Base-by-base conservation (phyloP, 305 asterid species). In the Fraxinus dipetala region DNA sequence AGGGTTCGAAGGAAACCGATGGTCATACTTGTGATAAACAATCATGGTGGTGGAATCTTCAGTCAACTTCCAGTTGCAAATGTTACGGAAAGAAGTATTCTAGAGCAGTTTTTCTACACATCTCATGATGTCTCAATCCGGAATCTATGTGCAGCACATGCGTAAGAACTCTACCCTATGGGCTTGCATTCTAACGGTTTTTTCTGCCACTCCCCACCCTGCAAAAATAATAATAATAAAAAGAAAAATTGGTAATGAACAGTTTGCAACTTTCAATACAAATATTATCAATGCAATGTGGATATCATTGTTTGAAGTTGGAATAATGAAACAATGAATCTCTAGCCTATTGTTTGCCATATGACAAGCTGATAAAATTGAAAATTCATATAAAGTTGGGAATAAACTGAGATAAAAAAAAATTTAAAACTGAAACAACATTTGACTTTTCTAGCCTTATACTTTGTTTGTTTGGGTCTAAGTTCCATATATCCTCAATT, bases 21-120 rank as follows among this genome's bases (percentile, higher is more conserved):
- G 90, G 90, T 90, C 87, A 88, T 94, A 83, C 86, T 95, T 78
- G 98, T 96, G 78, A 88, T 93, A 54, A 96, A 96, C 94, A 96
- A 96, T 85, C 96, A 83, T 59, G 99, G 99, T 80, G 99, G 99
- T 70, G 99, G 97, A 80, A 96, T 96, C 85, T 96, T 96, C 88
- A 96, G 98, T 85, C 97, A 94, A 77, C 97, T 96, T 18, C 98
- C 98, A 38, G 89, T 92, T 84, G 98, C 98, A 78, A 86, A 81
- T 77, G 84, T 88, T 45, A 86, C 91, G 11, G 91, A 88, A 56
- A 88, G 88, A 82, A 92, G 87, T 51, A 89, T 93, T 79, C 54
- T 96, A 85, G 94, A 95, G 77, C 91, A 91, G 88, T 94, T 91
- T 82, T 96, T 96, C 92, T 96, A 96, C 91, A 96, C 99, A 13